Evolutionary conservation across 257 asterid genomes (phyloP).

Genomic region (Solanum lignicaule): DNA sequence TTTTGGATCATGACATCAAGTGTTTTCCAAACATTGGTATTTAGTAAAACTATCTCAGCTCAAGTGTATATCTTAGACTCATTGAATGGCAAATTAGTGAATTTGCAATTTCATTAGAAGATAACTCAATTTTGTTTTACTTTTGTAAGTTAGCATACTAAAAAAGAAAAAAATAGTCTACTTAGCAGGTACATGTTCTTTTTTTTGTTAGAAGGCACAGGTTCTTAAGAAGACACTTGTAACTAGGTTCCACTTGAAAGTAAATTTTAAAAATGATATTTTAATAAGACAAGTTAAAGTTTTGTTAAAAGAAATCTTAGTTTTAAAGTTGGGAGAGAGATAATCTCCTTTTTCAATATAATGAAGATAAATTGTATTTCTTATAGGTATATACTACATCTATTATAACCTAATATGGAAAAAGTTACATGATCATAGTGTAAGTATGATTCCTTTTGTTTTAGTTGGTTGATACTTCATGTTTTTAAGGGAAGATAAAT

Average conservation of each 20-base stretch:
- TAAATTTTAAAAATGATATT: no score
- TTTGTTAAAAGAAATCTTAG: no score
- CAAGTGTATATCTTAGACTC: neutral
- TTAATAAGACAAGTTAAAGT: neutral
- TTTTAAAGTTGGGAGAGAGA: no score
- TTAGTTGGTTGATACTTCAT: neutral
- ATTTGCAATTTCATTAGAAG: neutral
- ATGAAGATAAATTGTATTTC: neutral
- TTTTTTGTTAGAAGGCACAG: no score
- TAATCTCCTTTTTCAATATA: no score
- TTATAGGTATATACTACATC: neutral
- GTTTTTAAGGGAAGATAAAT: neutral
- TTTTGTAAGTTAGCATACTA: neutral
- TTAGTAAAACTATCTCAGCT: neutral
- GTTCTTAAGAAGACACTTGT: neutral
- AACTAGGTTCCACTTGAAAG: neutral
- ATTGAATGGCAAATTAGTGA: neutral
- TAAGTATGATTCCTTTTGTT: neutral
- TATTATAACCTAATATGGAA: neutral
- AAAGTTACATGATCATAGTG: neutral
- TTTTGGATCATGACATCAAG: no score
- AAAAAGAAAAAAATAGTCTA: neutral
- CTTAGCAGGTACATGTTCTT: neutral
- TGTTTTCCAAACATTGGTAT: neutral
- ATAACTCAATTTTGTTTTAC: neutral